These are phyloP conservation scores for Daldinia eschscholtzii DNA, from an alignment of 2,329 filamentous ascomycete genomes.

Conservation along the genomic window DNA sequence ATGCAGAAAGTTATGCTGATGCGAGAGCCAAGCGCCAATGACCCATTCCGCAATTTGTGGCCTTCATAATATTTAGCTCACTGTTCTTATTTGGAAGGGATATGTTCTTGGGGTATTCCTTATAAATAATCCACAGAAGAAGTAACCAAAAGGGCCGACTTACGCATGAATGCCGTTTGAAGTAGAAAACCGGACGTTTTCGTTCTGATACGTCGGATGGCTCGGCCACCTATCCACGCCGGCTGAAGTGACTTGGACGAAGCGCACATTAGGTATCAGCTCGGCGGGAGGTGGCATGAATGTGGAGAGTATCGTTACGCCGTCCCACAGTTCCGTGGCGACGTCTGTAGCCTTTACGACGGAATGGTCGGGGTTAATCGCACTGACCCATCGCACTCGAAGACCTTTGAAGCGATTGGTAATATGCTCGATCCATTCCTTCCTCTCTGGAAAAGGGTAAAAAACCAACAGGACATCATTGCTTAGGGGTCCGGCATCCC, in stretches of 20 bases:
- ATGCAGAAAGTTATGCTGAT: conserved; percentile 55
- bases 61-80: conserved; percentile 48
- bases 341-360: conserved; percentile 48
- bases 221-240: conserved; percentile 58
- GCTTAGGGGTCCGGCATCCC: conserved; percentile 33
- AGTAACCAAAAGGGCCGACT: conserved; percentile 37
- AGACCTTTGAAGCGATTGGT: conserved; percentile 56
- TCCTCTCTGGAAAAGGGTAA: conserved; percentile 50
- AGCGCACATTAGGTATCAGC: conserved; percentile 55
- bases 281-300: conserved; percentile 52
- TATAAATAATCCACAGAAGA: background rate
- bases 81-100: background rate
- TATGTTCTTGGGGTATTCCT: background rate
- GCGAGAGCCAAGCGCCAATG: conserved; percentile 62
- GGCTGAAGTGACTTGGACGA: conserved; percentile 60
- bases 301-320: conserved; percentile 57
- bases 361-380: conserved; percentile 33
- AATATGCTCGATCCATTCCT: conserved; percentile 54
- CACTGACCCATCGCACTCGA: conserved; percentile 53
- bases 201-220: conserved; percentile 61
- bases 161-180: conserved; percentile 69
- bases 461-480: conserved; percentile 59
- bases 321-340: conserved; percentile 53
- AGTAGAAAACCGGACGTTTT: conserved; percentile 62
- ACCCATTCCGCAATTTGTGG: conserved; percentile 70